Evolutionary conservation across 345 rosid genomes (phyloP), one percentile per base, ranked within the genome.

Genomic region (Psidium friedrichsthalianum): DNA sequence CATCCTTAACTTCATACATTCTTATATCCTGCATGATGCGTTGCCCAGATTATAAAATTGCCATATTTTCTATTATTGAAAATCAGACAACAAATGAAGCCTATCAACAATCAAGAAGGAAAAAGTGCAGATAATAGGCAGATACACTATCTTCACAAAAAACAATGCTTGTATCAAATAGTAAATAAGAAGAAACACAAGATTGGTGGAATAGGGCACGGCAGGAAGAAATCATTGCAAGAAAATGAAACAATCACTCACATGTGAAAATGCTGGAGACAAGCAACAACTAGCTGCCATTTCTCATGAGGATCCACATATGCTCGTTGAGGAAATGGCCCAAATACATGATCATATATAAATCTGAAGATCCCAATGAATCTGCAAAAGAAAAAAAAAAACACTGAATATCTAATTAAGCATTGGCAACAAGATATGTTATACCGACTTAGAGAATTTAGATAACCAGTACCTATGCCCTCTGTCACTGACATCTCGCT

Each of bases 251-350:
- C 8, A 82, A 40, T 51, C 36, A 88, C 96, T 90, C 88, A 97
- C 99, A 93, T 91, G 87, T 95, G 98, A 94, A 95, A 97, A 92
- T 97, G 98, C 87, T 94, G 95, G 86, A 97, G 99, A 89, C 99
- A 94, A 87, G 97, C 95, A 89, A 94, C 92, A 85, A 93, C 98
- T 88, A 97, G 87, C 84, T 97, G 94, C 99, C 99, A 97, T 90
- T 95, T 97, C 92, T 95, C 98, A 87, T 91, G 90, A 89, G 98
- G 95, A 92, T 97, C 98, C 64, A 94, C 93, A 91, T 95, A 97
- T 82, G 98, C 99, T 89, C 99, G 91, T 88, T 94, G 98, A 82
- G 98, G 97, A 88, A 95, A 97, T 49, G 95, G 98, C 74, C 97
- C 96, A 86, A 97, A 97, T 52, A 95, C 99, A 86, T 95, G 97